Evolutionary conservation across 2,329 filamentous ascomycete species (phyloP).

Genomic region (Macrophomina tecta): DNA sequence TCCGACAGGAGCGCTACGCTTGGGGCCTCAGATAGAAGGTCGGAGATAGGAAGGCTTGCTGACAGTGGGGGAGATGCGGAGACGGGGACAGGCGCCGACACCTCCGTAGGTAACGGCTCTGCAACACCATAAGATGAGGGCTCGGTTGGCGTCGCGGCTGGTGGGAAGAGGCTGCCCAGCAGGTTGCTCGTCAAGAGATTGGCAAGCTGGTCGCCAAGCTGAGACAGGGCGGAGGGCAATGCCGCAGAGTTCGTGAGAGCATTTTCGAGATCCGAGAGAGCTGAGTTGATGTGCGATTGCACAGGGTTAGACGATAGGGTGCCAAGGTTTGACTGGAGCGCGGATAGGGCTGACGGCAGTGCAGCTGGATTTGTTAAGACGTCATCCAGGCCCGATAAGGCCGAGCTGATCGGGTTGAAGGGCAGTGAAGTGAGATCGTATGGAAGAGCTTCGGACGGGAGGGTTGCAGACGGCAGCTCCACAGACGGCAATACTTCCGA

Average conservation of each 20-base stretch:
- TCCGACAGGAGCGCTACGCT: neutral
- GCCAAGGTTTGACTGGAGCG: neutral
- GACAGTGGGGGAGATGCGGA: neutral
- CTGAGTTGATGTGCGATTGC: neutral
- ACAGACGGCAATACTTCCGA: neutral
- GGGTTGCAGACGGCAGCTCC: neutral
- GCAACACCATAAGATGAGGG: neutral
- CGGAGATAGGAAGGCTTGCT: neutral
- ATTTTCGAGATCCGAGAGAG: neutral
- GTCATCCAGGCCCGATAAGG: neutral
- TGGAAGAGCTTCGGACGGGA: neutral
- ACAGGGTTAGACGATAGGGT: neutral
- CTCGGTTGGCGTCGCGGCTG: neutral
- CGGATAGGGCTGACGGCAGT: neutral
- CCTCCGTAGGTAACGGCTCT: neutral
- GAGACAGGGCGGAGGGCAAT: neutral
- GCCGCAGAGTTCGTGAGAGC: neutral
- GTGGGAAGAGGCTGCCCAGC: neutral
- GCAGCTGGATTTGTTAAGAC: neutral
- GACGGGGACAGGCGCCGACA: neutral
- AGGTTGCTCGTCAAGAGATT: neutral
- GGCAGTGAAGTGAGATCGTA: neutral
- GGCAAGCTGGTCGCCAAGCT: neutral
- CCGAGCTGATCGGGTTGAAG: neutral
- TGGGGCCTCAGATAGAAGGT: neutral